Percentiles rank a stretch among this genome's conserved stretches.
These are phyloP conservation scores for Arthrobotrys pseudoclavata DNA, from an alignment of 2,329 filamentous ascomycete species.

Conservation along the genomic window DNA sequence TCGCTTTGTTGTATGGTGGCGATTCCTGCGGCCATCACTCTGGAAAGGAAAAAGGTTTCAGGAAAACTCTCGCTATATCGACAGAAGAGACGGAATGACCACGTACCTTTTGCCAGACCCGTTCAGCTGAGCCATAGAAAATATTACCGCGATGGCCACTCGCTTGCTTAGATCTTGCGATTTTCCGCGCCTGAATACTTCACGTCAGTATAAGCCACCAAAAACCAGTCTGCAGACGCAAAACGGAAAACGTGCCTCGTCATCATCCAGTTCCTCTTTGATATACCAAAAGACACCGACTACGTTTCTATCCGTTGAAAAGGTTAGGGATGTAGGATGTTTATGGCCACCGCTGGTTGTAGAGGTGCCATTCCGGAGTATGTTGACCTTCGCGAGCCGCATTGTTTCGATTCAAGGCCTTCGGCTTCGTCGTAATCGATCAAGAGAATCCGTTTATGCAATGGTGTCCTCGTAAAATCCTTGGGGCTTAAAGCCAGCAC, in stretches of 20 bases:
- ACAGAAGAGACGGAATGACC: neutral
- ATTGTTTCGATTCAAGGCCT: constrained; percentile 11
- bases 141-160: constrained; percentile 55
- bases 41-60: neutral
- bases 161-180: constrained; percentile 45
- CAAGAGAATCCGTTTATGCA: neutral
- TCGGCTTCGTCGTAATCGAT: neutral
- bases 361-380: constrained; percentile 27
- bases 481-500: too few relatives aligned
- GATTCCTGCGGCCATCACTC: constrained; percentile 18
- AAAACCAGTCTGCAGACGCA: neutral
- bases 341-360: neutral
- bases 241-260: constrained; percentile 16
- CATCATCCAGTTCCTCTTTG: constrained; percentile 45
- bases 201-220: neutral
- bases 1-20: neutral
- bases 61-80: neutral
- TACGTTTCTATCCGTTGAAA: constrained; percentile 39
- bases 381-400: constrained; percentile 50
- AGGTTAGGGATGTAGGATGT: constrained; percentile 1
- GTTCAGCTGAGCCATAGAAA: constrained; percentile 57
- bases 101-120: constrained; percentile 47
- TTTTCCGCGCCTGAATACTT: constrained; percentile 36
- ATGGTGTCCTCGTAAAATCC: neutral
- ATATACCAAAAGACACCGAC: constrained; percentile 58